phyloP scores from a whole-genome alignment of 345 rosid genomes.

The Nephelium lappaceum region DNA sequence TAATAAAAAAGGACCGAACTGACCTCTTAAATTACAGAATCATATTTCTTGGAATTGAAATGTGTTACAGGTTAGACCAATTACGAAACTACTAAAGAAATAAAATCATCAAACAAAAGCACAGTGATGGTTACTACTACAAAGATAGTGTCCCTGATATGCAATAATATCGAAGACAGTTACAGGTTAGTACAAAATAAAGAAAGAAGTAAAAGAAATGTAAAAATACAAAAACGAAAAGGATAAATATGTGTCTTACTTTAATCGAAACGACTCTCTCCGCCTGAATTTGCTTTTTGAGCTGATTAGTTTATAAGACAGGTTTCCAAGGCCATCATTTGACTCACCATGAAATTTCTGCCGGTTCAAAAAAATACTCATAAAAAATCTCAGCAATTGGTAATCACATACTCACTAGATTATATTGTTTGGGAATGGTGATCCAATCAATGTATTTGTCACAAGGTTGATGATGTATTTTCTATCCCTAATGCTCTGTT shows the following conservation, averaged over 20 bases:
- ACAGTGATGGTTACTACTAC: not conserved
- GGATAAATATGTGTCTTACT: constrained; percentile 40
- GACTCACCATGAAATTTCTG: constrained; percentile 64
- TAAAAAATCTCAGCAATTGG: not conserved
- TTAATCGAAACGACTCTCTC: constrained; percentile 61
- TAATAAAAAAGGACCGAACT: not conserved
- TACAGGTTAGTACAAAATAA: not conserved
- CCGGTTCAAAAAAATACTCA: not conserved
- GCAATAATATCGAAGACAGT: not conserved
- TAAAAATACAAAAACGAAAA: not conserved
- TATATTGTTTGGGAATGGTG: not conserved
- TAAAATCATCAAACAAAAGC: not conserved
- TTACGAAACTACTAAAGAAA: not conserved
- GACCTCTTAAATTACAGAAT: not conserved
- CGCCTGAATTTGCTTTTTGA: constrained; percentile 73
- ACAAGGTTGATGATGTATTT: not conserved
- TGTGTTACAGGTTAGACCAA: not conserved
- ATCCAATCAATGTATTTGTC: constrained; percentile 3
- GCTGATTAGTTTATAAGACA: constrained; percentile 67
- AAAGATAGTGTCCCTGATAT: not conserved
- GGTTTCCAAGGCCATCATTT: constrained; percentile 49
- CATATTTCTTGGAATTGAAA: not conserved
- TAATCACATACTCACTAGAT: not conserved
- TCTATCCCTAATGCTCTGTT: not conserved
- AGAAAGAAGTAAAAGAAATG: not conserved